phyloP scores from a whole-genome alignment of 2,329 filamentous ascomycete species.

The Ceratocystis diversiconidia region DNA sequence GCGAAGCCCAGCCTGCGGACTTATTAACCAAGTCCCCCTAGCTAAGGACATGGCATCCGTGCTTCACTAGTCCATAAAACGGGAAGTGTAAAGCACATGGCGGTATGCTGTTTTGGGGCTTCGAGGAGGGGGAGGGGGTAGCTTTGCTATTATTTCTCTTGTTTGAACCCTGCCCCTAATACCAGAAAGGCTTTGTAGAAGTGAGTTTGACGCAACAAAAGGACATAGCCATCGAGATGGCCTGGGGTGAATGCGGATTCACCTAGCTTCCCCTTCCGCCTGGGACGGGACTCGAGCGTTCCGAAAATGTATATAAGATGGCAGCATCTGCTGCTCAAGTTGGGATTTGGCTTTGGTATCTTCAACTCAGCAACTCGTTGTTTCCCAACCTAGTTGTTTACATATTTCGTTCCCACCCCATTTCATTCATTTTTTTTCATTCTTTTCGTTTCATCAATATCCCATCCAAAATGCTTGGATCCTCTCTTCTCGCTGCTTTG shows the following conservation, averaged over 20 bases:
- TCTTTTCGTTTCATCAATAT: too few species aligned
- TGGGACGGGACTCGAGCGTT: not conserved
- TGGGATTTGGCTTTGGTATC: not conserved
- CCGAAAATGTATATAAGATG: not conserved
- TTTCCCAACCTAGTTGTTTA: not conserved
- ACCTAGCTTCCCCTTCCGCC: not conserved
- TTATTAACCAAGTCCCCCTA: not conserved
- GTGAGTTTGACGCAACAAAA: not conserved
- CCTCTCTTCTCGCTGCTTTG: constrained; percentile 9
- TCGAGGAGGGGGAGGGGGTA: not conserved
- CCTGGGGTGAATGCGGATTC: not conserved
- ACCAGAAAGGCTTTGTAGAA: not conserved
- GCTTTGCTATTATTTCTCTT: not conserved
- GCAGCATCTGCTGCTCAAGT: not conserved
- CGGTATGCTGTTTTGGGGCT: not conserved
- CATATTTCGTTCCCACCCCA: not conserved
- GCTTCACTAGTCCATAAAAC: not conserved
- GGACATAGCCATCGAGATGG: not conserved
- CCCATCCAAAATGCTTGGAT: constrained; percentile 5
- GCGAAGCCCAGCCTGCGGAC: not conserved
- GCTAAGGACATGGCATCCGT: not conserved
- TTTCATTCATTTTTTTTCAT: not conserved
- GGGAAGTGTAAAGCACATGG: not conserved
- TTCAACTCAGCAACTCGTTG: not conserved
- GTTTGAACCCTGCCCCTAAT: not conserved